These are phyloP conservation scores for Bondarzewia mesenterica DNA, from an alignment of 1,284 basidiomycete genomes.

Conservation along the genomic window DNA sequence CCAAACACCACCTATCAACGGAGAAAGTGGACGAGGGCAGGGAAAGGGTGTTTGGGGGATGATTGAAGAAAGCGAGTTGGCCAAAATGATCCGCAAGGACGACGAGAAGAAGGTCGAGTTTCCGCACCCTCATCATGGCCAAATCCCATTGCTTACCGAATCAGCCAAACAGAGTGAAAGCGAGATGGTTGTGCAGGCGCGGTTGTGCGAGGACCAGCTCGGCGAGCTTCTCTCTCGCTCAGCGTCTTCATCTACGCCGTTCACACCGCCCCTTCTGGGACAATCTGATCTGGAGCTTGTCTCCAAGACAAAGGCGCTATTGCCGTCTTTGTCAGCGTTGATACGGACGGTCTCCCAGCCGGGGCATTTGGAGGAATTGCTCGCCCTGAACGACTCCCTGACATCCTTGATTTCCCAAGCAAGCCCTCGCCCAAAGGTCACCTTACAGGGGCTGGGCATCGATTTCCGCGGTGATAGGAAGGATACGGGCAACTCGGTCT, in stretches of 20 bases:
- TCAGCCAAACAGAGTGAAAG: constrained; percentile 35
- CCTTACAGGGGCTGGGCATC: constrained; percentile 42
- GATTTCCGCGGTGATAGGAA: constrained; percentile 17
- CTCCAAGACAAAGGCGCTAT: constrained; percentile 41
- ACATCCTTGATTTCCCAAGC: constrained; percentile 41
- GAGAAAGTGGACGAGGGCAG: constrained; percentile 29
- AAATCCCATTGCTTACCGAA: constrained; percentile 9
- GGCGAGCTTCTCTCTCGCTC: constrained; percentile 31
- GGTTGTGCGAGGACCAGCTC: constrained; percentile 38
- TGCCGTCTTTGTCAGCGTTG: constrained; percentile 50
- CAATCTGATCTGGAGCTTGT: constrained; percentile 28
- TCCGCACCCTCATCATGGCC: constrained; percentile 10
- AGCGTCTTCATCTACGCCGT: constrained; percentile 21
- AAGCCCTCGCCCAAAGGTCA: constrained; percentile 24
- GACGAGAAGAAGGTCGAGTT: constrained; percentile 51
- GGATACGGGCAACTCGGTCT: neutral
- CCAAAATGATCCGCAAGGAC: constrained; percentile 54
- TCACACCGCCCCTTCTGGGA: neutral
- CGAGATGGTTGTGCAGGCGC: constrained; percentile 47
- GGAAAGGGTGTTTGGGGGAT: constrained; percentile 71
- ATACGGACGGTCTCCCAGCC: constrained; percentile 56
- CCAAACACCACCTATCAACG: constrained; percentile 21
- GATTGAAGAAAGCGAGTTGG: constrained; percentile 76
- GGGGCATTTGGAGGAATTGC: constrained; percentile 51
- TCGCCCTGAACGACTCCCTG: constrained; percentile 68